Evolutionary conservation across 192 early-diverging fungal genomes (phyloP).

Genomic region (Umbelopsis sp.): DNA sequence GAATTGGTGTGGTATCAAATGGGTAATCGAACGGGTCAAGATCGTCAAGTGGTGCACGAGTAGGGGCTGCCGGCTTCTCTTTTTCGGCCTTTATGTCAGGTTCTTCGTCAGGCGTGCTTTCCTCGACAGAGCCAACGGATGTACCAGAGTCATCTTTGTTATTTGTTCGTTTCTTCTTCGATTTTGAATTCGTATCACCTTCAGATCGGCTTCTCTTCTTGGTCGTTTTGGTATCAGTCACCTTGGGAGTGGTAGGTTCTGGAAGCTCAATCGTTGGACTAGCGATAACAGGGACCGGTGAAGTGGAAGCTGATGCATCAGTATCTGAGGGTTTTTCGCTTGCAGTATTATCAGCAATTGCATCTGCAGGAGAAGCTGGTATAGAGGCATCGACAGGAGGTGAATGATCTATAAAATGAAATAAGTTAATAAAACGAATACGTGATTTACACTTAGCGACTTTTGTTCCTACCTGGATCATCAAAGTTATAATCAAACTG

Average conservation of each 20-base stretch:
- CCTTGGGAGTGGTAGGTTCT: background rate
- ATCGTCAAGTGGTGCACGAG: background rate
- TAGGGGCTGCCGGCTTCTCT: background rate
- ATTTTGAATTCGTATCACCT: background rate
- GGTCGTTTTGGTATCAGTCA: background rate
- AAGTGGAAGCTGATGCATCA: background rate
- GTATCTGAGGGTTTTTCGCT: background rate
- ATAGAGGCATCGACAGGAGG: background rate
- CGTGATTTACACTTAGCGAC: background rate
- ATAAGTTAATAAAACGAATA: background rate
- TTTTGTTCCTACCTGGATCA: background rate
- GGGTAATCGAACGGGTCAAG: conserved; percentile 1
- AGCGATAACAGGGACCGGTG: background rate
- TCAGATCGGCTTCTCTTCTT: background rate
- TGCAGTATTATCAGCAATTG: background rate
- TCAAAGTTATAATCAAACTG: conserved; percentile 10
- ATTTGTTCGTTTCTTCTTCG: background rate
- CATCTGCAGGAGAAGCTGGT: background rate
- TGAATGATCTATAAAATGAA: background rate
- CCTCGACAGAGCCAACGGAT: background rate
- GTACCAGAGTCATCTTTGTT: background rate
- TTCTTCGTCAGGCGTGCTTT: background rate
- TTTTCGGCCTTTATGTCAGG: background rate
- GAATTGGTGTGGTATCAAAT: conserved; percentile 10
- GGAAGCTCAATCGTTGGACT: background rate